phyloP scores from a whole-genome alignment of 1,284 basidiomycete genomes.

The Schizopora paradoxa region DNA sequence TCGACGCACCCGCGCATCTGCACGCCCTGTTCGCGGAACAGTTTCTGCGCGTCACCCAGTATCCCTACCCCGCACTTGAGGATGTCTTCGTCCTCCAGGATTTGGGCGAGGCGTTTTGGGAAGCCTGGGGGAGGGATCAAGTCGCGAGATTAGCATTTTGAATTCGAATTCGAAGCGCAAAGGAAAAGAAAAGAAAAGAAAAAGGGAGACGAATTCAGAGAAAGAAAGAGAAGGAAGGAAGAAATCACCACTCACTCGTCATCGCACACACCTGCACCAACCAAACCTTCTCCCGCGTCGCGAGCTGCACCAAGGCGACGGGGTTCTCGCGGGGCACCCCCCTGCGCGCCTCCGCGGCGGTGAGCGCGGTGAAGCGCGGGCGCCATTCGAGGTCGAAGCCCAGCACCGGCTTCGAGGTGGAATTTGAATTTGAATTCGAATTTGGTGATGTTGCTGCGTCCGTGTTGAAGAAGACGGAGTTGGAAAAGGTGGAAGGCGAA shows the following conservation, averaged over 20 bases:
- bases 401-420: slow-evolving; percentile 23
- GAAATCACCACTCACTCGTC: slow-evolving; percentile 37
- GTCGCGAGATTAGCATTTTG: not conserved
- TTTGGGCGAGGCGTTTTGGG: slow-evolving; percentile 41
- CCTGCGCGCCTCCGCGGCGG: no score
- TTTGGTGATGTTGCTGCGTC: not conserved
- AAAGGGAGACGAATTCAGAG: slow-evolving; percentile 4
- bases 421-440: not conserved
- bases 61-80: slow-evolving; percentile 68
- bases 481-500: no score
- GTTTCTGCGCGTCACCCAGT: slow-evolving; percentile 61
- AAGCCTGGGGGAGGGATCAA: slow-evolving; percentile 37
- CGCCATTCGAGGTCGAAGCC: slow-evolving; percentile 77
- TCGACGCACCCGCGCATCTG: slow-evolving; percentile 57
- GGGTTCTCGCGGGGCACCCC: slow-evolving; percentile 42
- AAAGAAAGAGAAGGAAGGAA: no score
- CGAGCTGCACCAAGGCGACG: slow-evolving; percentile 66
- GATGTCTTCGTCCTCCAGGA: slow-evolving; percentile 46
- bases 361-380: slow-evolving; percentile 42
- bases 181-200: not conserved
- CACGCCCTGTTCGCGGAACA: slow-evolving; percentile 49
- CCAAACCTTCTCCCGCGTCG: slow-evolving; percentile 44
- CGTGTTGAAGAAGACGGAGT: no score
- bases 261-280: slow-evolving; percentile 63
- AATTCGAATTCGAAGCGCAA: not conserved